Percentiles rank a stretch among this genome's conserved stretches.
Conservation (phyloP, 768 basidiomycete genomes). For the Rhizopogon vinicolor region DNA sequence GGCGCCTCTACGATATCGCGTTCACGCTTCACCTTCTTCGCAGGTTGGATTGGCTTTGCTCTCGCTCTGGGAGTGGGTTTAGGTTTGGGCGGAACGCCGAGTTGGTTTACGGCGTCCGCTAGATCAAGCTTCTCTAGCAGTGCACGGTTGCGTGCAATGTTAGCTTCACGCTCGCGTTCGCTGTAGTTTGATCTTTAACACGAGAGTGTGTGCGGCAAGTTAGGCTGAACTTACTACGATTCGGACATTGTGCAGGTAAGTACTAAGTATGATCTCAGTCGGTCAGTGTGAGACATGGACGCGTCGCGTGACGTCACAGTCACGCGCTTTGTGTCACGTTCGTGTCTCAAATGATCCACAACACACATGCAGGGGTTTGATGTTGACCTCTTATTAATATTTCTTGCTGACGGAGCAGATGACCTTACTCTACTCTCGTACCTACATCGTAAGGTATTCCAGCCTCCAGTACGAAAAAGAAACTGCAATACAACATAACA, state of each 20-base stretch:
- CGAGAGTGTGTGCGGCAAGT: background rate
- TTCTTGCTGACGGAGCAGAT: no score
- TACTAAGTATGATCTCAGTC: no score
- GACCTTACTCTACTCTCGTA: no score
- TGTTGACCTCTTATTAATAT: no score
- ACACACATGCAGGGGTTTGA: no score
- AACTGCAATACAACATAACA: constrained; percentile 23
- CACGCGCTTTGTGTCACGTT: constrained; percentile 7
- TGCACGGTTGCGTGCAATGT: constrained; percentile 76
- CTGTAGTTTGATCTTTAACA: constrained; percentile 22
- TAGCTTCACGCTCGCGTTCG: constrained; percentile 73
- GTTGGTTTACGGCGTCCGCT: constrained; percentile 45
- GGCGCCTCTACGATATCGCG: constrained; percentile 38
- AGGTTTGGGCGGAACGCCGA: constrained; percentile 40
- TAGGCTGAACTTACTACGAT: constrained; percentile 40
- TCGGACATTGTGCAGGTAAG: constrained; percentile 29
- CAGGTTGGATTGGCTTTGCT: constrained; percentile 60
- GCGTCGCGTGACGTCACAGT: constrained; percentile 30
- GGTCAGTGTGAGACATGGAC: constrained; percentile 1
- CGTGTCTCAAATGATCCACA: no score
- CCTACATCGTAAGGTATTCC: background rate
- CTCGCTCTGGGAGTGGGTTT: constrained; percentile 34
- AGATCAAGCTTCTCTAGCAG: constrained; percentile 70
- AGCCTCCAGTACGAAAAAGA: background rate
- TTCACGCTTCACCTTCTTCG: constrained; percentile 52